Percentiles rank a stretch among this genome's conserved stretches.
Conservation (phyloP, 768 basidiomycete species). For the Mycena leptocephala region DNA sequence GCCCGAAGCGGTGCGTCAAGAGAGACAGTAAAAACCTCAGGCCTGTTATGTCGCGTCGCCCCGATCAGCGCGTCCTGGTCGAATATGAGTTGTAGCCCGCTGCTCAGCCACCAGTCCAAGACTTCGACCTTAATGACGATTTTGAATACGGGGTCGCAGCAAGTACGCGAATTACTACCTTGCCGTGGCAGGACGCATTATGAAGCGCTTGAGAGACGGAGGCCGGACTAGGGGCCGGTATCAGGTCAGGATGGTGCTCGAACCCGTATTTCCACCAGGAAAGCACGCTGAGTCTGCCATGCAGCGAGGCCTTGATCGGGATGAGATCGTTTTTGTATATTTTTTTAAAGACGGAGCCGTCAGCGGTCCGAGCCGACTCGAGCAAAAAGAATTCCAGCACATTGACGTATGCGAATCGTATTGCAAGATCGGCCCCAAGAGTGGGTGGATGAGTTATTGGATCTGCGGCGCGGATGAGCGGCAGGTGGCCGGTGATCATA, state of each 20-base stretch:
- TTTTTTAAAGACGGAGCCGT: constrained; percentile 75
- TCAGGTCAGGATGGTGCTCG: constrained; percentile 72
- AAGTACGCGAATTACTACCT: background rate
- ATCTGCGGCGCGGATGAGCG: constrained; percentile 73
- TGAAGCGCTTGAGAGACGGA: constrained; percentile 83
- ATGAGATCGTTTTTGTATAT: constrained; percentile 80
- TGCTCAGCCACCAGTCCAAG: constrained; percentile 88
- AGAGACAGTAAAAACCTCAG: constrained; percentile 54
- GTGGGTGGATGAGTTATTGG: constrained; percentile 75
- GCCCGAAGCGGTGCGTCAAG: background rate
- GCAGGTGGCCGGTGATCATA: constrained; percentile 77
- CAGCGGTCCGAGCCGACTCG: constrained; percentile 50
- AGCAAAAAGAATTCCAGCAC: constrained; percentile 84
- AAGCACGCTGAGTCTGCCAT: constrained; percentile 81
- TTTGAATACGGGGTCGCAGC: background rate
- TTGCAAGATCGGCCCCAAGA: constrained; percentile 75
- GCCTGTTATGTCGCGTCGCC: constrained; percentile 87
- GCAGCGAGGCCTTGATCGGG: constrained; percentile 83
- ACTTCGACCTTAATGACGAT: constrained; percentile 64
- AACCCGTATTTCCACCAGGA: constrained; percentile 86
- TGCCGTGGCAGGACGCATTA: constrained; percentile 82
- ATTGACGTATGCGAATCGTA: constrained; percentile 84
- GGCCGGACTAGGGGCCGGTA: constrained; percentile 68
- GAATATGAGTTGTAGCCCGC: constrained; percentile 83
- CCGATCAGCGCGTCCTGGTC: constrained; percentile 86